Evolutionary conservation across 768 basidiomycete genomes (phyloP), one percentile per base, ranked within the genome.

Genomic region (Sporobolomyces roseus): DNA sequence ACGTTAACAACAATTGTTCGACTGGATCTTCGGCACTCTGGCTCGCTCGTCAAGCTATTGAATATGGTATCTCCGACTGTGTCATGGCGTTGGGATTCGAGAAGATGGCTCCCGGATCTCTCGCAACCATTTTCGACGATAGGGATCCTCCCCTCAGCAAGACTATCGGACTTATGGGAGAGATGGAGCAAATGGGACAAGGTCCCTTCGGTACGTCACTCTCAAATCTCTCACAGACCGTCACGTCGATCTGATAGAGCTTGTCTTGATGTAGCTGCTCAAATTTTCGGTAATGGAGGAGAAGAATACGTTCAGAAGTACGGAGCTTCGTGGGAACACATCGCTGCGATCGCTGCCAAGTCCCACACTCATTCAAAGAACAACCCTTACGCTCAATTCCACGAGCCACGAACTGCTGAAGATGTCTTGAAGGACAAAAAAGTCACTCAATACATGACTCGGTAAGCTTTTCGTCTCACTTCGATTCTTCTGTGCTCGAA

Each of bases 371-470:
- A 92, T 77, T 88, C 88, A 0, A 76, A 86, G 63, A 87, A 88
- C 63, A 91, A 93, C 73, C 89, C 89, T 0, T 93, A 92, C 73
- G 87, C 88, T 0, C 91, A 93, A 77, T 93, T 93, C 78, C 83
- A 86, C 8, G 83, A 87, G 74, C 87, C 88, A 7, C 90, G 88
- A 87, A 85, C 82, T 25, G 83, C 84, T 25, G 85, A 72, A 45
- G 49, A 72, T 43, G 68, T 72, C 2, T 49, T 66, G 23, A 64
- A 48, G 3, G 72, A 65, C 51, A 69, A 70, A 66, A 62, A 66
- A 33, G 58, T 71, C 13, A 60, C 71, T 19, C 49, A 62, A 10
- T 35, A 66, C 19, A 65, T 75, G 50, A 65, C 56, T 45, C 21
- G 23, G 41, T 60, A 9, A 45, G 56, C n/a, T n/a, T n/a, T n/a